A percentile compares a stretch with the other conserved stretches of the same genome.
Evolutionary conservation across 139 green algal species (phyloP).

Genomic region (Edaphochlamys debaryana): DNA sequence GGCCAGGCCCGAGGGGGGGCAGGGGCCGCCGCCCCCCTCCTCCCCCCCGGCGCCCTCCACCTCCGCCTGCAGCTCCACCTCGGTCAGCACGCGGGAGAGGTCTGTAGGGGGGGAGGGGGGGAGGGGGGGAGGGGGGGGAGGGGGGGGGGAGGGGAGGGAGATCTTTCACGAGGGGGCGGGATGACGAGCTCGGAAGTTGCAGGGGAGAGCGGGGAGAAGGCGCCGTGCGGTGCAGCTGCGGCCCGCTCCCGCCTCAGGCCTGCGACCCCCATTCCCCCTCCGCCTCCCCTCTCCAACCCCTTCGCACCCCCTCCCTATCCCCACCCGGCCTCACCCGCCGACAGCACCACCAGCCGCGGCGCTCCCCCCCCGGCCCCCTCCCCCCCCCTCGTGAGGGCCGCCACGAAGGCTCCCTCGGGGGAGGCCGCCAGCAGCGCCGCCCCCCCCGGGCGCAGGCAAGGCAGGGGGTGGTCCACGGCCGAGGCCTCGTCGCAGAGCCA

Average conservation of each 20-base stretch:
- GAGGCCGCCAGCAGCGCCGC: constrained; percentile 63
- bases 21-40: constrained; percentile 54
- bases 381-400: constrained; percentile 65
- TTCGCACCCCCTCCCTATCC: background rate
- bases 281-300: too few relatives aligned
- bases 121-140: too few relatives aligned
- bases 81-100: constrained; percentile 70
- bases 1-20: constrained; percentile 66
- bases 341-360: constrained; percentile 55
- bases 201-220: too few relatives aligned
- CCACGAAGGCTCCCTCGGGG: constrained; percentile 77
- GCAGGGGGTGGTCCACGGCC: constrained; percentile 42
- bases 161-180: too few relatives aligned
- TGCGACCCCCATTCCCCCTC: too few relatives aligned
- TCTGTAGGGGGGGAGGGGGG: too few relatives aligned
- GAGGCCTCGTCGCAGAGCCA: constrained; percentile 67
- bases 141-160: too few relatives aligned
- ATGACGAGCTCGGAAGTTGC: too few relatives aligned
- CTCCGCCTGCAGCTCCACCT: constrained; percentile 83
- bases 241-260: too few relatives aligned
- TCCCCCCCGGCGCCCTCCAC: too few relatives aligned
- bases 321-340: constrained; percentile 35
- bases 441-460: background rate
- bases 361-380: too few relatives aligned
- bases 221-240: too few relatives aligned